Evolutionary conservation across 208 protist genomes (phyloP), one percentile per base, ranked within the genome.

Genomic region (Zelonia costaricensis): DNA sequence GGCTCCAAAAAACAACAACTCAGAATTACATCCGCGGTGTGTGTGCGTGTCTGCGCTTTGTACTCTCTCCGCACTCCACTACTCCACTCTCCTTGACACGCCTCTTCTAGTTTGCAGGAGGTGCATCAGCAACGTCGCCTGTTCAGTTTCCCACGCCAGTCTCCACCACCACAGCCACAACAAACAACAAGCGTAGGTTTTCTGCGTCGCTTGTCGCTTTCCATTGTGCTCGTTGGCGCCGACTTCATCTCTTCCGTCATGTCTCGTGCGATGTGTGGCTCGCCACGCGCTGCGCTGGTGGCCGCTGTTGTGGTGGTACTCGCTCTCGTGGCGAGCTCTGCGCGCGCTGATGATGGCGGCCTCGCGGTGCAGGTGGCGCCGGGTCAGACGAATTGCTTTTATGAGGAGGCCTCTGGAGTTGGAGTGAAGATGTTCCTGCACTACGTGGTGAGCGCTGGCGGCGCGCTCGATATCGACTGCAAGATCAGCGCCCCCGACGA

Each of bases 401-500:
- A 82, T 61, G 92, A 95, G 60, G 78, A 93, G 10, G 69, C 84
- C 40, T 23, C 45, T 18, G 61, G 39, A 15, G 47, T 38, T 13
- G 88, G 78, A 5, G 60, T 83, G 44, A 87, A 82, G 59, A 61
- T 86, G 35, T 92, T 85, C 48, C 38, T 97, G 18, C 83, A 92
- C 67, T 97, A 85, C 66, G 68, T 86, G 43, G 92, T 95, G 0
- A 80, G 67, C 12, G 65, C 62, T n/a, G 92, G 92, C 40, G 92
- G 87, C 13, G 70, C 80, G 35, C 53, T 92, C 18, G 92, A 97
- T 63, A 88, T 97, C 36, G 76, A 86, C 39, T 73, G 77, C 1
- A 46, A 51, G 9, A 81, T 97, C 51, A 38, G 27, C 16, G 76
- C 57, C 16, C 86, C 88, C 15, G 76, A 91, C n/a, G 45, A 67